Conservation (phyloP, 352 stramenopile species). For the Pythium rishiriense region DNA sequence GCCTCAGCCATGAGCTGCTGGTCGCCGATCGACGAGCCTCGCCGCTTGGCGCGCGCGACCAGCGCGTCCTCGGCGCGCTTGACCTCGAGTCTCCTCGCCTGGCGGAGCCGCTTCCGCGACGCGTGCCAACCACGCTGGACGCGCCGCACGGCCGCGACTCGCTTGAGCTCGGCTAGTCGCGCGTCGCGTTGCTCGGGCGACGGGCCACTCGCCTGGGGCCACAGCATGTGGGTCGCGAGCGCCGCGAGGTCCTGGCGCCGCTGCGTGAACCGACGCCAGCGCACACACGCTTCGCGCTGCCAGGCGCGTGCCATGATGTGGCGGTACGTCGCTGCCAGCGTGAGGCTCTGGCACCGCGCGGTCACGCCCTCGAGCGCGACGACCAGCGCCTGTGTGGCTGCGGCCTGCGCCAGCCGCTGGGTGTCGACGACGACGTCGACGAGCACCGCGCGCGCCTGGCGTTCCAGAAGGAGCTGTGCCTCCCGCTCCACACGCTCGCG, state of each 20-base stretch:
- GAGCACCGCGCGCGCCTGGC: background rate
- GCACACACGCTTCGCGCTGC: conserved; percentile 6
- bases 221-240: conserved; percentile 16
- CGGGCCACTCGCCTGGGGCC: background rate
- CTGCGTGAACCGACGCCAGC: conserved; percentile 17
- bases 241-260: background rate
- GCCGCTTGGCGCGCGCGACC: conserved; percentile 8
- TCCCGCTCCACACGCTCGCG: background rate
- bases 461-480: background rate
- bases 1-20: background rate
- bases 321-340: background rate
- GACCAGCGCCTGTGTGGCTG: background rate
- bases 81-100: background rate
- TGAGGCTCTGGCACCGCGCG: background rate
- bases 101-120: conserved; percentile 9
- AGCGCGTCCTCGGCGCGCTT: conserved; percentile 24
- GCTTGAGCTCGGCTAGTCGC: conserved; percentile 23
- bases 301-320: conserved; percentile 6
- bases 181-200: conserved; percentile 1
- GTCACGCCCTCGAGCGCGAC: background rate
- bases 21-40: background rate
- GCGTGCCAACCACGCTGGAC: conserved; percentile 27
- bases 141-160: conserved; percentile 14
- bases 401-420: background rate
- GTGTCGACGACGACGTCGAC: conserved; percentile 15